Evolutionary conservation across 805 yeast species (phyloP).

Genomic region (Candida golubevii): DNA sequence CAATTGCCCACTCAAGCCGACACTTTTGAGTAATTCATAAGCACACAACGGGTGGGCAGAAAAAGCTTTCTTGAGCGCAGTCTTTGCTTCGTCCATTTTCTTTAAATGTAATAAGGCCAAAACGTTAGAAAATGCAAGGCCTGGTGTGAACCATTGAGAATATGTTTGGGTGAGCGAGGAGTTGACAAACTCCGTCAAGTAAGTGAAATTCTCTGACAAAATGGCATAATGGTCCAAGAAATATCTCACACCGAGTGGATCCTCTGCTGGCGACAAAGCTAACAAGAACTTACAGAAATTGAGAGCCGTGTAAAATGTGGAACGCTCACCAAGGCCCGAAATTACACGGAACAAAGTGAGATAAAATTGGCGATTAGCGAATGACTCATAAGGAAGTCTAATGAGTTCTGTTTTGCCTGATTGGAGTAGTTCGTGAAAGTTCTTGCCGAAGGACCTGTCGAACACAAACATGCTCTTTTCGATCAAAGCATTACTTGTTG

Average conservation of each 20-base stretch:
- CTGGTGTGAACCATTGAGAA: constrained; percentile 66
- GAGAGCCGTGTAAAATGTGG: constrained; percentile 74
- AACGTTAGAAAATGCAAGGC: constrained; percentile 61
- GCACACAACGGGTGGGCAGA: constrained; percentile 56
- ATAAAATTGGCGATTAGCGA: constrained; percentile 73
- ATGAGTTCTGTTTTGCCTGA: constrained; percentile 53
- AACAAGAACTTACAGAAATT: constrained; percentile 67
- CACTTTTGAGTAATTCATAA: constrained; percentile 41
- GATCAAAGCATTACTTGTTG: constrained; percentile 66
- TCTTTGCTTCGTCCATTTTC: constrained; percentile 42
- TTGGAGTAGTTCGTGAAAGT: constrained; percentile 42
- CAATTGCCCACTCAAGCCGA: constrained; percentile 32
- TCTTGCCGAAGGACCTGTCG: constrained; percentile 65
- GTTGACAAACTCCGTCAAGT: constrained; percentile 51
- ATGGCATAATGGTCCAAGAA: constrained; percentile 78
- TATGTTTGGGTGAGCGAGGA: constrained; percentile 58
- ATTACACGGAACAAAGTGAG: constrained; percentile 70
- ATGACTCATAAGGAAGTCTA: constrained; percentile 71
- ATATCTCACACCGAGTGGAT: constrained; percentile 80
- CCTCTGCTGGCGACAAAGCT: constrained; percentile 70
- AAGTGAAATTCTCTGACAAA: constrained; percentile 59
- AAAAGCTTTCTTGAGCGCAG: constrained; percentile 48
- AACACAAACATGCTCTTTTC: constrained; percentile 77
- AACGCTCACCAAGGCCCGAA: constrained; percentile 65
- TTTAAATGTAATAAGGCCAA: constrained; percentile 53